Conservation (phyloP, 73 alveolate species). For the Tetrahymena thermophila region DNA sequence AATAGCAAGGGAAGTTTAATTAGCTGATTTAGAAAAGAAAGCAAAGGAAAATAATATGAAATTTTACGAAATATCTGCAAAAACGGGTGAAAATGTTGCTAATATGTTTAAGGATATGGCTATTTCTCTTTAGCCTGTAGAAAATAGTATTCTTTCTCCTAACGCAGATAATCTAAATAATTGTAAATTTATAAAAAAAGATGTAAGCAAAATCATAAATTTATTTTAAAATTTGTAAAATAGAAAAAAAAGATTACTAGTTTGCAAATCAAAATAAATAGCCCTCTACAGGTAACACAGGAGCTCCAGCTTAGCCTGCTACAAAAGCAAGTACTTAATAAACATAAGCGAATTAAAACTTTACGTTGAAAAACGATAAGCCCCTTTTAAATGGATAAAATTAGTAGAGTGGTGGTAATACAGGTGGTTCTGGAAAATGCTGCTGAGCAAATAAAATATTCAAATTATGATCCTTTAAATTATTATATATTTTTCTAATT, state of each 20-base stretch:
- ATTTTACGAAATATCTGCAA: background rate
- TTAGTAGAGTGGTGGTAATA: background rate
- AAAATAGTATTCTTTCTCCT: background rate
- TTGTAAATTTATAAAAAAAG: background rate
- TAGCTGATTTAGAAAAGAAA: background rate
- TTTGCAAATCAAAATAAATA: background rate
- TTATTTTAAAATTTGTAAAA: background rate
- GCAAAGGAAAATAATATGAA: background rate
- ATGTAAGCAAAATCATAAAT: background rate
- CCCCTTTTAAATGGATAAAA: background rate
- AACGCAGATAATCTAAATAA: background rate
- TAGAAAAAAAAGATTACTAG: background rate
- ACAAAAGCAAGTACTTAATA: background rate
- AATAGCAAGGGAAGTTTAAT: background rate
- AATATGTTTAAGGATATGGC: background rate
- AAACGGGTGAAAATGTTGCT: background rate
- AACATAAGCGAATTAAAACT: background rate
- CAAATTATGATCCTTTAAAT: background rate
- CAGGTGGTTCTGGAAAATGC: background rate
- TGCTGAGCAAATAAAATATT: background rate
- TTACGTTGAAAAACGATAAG: background rate
- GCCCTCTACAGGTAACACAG: background rate
- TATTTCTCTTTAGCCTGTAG: background rate
- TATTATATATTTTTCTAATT: background rate
- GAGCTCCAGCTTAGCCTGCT: background rate